These are phyloP conservation scores for Pichia cactophila DNA, from an alignment of 1,139 yeast species.

Conservation along the genomic window DNA sequence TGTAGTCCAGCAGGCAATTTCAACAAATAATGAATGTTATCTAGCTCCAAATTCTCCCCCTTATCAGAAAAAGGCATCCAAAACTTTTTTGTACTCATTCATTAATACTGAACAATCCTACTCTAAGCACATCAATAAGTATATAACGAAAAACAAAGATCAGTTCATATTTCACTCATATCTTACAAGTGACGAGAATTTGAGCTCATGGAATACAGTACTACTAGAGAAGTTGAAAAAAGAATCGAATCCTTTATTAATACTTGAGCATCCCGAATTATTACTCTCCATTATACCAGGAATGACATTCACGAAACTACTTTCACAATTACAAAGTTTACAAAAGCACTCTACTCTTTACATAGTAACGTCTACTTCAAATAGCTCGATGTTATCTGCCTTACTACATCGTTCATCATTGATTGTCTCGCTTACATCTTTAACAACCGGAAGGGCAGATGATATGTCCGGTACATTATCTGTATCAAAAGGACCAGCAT, in stretches of 20 bases:
- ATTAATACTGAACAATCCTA: slow-evolving; percentile 4
- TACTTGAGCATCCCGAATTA: slow-evolving; percentile 38
- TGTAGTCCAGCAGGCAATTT: slow-evolving; percentile 37
- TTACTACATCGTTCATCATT: slow-evolving; percentile 44
- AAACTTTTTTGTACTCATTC: slow-evolving; percentile 5
- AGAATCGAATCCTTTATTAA: slow-evolving; percentile 6
- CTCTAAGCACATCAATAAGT: slow-evolving; percentile 5
- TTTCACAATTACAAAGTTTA: slow-evolving; percentile 32
- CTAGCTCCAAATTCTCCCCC: slow-evolving; percentile 23
- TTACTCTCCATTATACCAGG: slow-evolving; percentile 38
- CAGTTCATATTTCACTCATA: slow-evolving; percentile 6
- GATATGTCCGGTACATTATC: slow-evolving; percentile 72
- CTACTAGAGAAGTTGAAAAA: not conserved
- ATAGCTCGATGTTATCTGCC: slow-evolving; percentile 41
- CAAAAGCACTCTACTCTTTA: slow-evolving; percentile 33
- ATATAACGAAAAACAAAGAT: slow-evolving; percentile 5
- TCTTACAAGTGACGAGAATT: not conserved
- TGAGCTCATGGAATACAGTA: not conserved
- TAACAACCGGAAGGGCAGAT: slow-evolving; percentile 73
- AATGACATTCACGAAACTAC: slow-evolving; percentile 30
- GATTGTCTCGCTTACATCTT: slow-evolving; percentile 50
- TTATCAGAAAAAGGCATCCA: slow-evolving; percentile 10
- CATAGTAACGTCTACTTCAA: slow-evolving; percentile 31
- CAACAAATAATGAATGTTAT: slow-evolving; percentile 27
- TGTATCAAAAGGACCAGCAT: slow-evolving; percentile 25